Percentiles rank a stretch among this genome's conserved stretches.
Conservation (phyloP, 176 grass and related monocot species). For the Carex scoparia region DNA sequence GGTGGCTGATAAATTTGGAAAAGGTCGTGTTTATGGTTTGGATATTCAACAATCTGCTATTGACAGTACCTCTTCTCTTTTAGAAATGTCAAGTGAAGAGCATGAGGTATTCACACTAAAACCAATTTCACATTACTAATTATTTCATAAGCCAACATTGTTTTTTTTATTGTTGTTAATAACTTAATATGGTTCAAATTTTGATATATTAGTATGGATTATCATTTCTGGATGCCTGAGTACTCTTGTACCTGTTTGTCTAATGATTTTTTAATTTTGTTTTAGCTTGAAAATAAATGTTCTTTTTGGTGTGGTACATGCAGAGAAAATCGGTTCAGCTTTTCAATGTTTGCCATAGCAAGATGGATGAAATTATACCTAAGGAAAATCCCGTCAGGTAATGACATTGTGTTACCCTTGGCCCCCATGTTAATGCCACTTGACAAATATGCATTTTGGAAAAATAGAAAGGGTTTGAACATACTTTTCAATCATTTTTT, state of each 20-base stretch:
- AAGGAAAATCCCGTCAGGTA: slow-evolving; percentile 64
- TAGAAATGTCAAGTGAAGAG: slow-evolving; percentile 42
- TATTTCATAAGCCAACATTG: not conserved
- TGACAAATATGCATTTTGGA: not conserved
- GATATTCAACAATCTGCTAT: slow-evolving; percentile 77
- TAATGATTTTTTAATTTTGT: not conserved
- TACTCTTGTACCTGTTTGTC: not conserved
- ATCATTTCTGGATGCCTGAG: not conserved
- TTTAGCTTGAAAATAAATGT: slow-evolving; percentile 6
- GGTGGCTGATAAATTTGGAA: slow-evolving; percentile 47
- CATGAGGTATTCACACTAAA: slow-evolving; percentile 42
- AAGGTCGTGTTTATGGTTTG: slow-evolving; percentile 64
- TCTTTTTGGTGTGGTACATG: slow-evolving; percentile 5
- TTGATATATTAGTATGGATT: not conserved
- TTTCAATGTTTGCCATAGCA: slow-evolving; percentile 69
- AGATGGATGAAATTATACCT: slow-evolving; percentile 73
- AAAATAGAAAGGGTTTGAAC: not conserved
- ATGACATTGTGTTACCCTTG: not conserved
- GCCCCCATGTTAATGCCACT: slow-evolving; percentile 9
- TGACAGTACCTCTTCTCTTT: slow-evolving; percentile 53
- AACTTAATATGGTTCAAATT: not conserved
- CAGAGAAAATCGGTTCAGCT: slow-evolving; percentile 62
- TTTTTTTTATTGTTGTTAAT: not conserved
- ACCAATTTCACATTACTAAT: not conserved
- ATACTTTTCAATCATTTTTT: not conserved